phyloP scores from a whole-genome alignment of 768 basidiomycete genomes.

The Pulveroboletus sp. region DNA sequence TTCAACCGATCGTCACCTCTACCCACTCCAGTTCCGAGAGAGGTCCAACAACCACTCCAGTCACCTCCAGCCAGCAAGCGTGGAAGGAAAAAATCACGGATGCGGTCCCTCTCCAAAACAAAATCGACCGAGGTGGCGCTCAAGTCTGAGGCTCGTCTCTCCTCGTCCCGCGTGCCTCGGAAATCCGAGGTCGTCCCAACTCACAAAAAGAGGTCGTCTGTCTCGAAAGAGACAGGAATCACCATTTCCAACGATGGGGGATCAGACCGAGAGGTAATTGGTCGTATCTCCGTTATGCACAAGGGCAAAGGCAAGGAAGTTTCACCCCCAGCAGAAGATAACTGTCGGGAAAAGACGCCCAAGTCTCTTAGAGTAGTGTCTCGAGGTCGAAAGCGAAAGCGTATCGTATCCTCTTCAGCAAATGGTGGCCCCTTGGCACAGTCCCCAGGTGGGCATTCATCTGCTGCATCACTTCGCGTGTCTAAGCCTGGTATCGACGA shows the following conservation, averaged over 20 bases:
- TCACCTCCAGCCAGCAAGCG: conserved; percentile 14
- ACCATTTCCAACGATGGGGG: not conserved
- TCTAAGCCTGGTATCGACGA: conserved; percentile 8
- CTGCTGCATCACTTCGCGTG: not conserved
- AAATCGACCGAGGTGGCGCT: not conserved
- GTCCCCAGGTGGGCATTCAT: conserved; percentile 21
- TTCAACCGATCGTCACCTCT: conserved; percentile 5
- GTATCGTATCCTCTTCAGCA: conserved; percentile 17
- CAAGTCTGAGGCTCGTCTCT: conserved; percentile 3
- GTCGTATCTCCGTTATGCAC: not conserved
- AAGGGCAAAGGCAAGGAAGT: conserved; percentile 21
- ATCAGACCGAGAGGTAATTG: conserved; percentile 1
- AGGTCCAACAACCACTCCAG: conserved; percentile 8
- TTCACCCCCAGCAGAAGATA: not conserved
- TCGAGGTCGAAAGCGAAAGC: conserved; percentile 23
- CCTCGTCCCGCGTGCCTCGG: not conserved
- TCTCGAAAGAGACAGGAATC: not conserved
- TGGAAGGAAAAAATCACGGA: conserved; percentile 11
- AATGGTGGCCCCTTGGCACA: conserved; percentile 1
- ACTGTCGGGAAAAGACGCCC: conserved; percentile 5
- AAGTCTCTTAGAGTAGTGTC: conserved; percentile 9
- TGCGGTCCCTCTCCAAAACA: conserved; percentile 1
- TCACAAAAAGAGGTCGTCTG: conserved; percentile 4
- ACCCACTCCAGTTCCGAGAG: not conserved
- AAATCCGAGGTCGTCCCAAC: conserved; percentile 11